Evolutionary conservation across 1,139 yeast species (phyloP).

Genomic region (Debaryomyces sp.): DNA sequence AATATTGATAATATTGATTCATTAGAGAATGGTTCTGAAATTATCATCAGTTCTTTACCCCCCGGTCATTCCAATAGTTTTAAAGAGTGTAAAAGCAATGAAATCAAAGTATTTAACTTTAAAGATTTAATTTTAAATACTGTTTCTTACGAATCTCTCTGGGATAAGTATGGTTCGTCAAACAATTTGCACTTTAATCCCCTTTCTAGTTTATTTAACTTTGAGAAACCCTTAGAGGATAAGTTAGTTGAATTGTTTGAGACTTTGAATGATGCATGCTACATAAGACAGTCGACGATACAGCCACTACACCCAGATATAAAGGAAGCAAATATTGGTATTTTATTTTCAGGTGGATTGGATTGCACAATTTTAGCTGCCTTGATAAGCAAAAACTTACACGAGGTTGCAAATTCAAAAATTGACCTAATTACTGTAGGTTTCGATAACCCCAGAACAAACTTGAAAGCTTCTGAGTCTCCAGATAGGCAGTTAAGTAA

Average conservation of each 20-base stretch:
- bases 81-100: conserved; percentile 55
- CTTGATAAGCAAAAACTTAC: conserved; percentile 32
- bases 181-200: conserved; percentile 6
- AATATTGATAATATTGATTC: conserved; percentile 16
- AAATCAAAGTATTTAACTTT: conserved; percentile 46
- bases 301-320: conserved; percentile 48
- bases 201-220: background rate
- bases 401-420: conserved; percentile 6
- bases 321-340: conserved; percentile 49
- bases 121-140: conserved; percentile 15
- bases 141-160: conserved; percentile 11
- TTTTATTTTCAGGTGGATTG: conserved; percentile 90
- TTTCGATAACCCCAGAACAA: conserved; percentile 86
- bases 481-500: conserved; percentile 83
- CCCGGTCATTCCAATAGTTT: conserved; percentile 29
- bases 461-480: conserved; percentile 57
- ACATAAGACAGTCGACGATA: conserved; percentile 57
- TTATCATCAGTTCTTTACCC: conserved; percentile 54
- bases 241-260: conserved; percentile 21
- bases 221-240: conserved; percentile 3
- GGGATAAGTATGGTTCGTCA: conserved; percentile 1
- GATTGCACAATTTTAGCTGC: conserved; percentile 84
- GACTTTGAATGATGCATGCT: conserved; percentile 43
- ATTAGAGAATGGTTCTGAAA: conserved; percentile 17
- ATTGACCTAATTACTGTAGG: conserved; percentile 90